Conservation (phyloP, 1,284 basidiomycete species). For the Apiotrichum gracile region DNA sequence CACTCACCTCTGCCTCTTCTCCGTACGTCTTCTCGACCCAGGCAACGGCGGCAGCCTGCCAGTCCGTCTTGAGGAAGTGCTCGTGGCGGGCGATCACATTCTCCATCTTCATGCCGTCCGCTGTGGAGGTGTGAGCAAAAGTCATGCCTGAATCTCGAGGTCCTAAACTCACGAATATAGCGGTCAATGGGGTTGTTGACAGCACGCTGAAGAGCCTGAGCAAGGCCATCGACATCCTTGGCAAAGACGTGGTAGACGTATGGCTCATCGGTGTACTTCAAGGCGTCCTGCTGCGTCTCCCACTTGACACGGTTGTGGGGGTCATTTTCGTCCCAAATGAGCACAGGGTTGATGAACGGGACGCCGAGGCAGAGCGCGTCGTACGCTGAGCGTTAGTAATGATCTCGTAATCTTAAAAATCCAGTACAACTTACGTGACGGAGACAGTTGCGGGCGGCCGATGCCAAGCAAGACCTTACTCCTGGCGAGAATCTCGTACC, state of each 20-base stretch:
- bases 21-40: not conserved
- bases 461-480: slow-evolving; percentile 15
- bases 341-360: slow-evolving; percentile 48
- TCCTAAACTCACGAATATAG: slow-evolving; percentile 32
- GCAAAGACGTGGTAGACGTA: slow-evolving; percentile 47
- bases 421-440: slow-evolving; percentile 7
- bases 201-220: slow-evolving; percentile 22
- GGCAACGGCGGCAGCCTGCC: slow-evolving; percentile 11
- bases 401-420: not conserved
- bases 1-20: not conserved
- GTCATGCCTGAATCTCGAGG: too few species aligned
- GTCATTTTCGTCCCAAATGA: slow-evolving; percentile 32
- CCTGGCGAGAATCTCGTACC: slow-evolving; percentile 3
- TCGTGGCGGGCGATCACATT: slow-evolving; percentile 13
- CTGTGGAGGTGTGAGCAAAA: not conserved
- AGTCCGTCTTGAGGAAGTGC: slow-evolving; percentile 19
- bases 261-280: slow-evolving; percentile 38
- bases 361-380: slow-evolving; percentile 49
- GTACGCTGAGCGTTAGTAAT: slow-evolving; percentile 31
- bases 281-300: slow-evolving; percentile 42
- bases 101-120: slow-evolving; percentile 14
- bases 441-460: slow-evolving; percentile 7
- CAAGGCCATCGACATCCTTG: slow-evolving; percentile 22
- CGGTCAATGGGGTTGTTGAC: slow-evolving; percentile 26
- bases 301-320: slow-evolving; percentile 39